Evolutionary conservation across 2,329 filamentous ascomycete species (phyloP).

Genomic region (Pseudocercospora fuligena): DNA sequence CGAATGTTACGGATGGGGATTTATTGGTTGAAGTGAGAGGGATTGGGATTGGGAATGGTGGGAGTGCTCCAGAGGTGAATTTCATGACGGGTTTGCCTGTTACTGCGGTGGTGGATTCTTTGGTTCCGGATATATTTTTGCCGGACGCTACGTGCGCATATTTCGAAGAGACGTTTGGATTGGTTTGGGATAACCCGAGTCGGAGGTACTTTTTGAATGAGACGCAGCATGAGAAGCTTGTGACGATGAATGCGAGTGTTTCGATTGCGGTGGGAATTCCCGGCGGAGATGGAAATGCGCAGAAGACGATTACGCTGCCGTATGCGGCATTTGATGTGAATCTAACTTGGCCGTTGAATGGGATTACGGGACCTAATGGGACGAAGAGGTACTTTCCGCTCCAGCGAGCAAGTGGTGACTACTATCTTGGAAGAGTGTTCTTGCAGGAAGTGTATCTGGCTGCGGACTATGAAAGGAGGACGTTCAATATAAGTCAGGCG

Average conservation of each 20-base stretch:
- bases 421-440: conserved; percentile 14
- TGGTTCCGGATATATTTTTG: conserved; percentile 11
- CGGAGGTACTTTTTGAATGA: conserved; percentile 13
- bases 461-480: conserved; percentile 9
- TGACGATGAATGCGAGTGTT: not conserved
- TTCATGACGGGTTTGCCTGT: conserved; percentile 10
- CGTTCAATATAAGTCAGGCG: conserved; percentile 3
- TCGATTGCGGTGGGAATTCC: conserved; percentile 1
- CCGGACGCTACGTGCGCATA: conserved; percentile 6
- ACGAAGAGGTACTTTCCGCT: conserved; percentile 13
- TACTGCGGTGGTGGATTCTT: conserved; percentile 13
- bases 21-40: not conserved
- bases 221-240: conserved; percentile 7
- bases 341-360: conserved; percentile 3
- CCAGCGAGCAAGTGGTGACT: not conserved
- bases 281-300: not conserved
- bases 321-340: conserved; percentile 13
- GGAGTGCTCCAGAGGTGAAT: not conserved
- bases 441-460: conserved; percentile 14
- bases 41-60: not conserved
- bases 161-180: conserved; percentile 5
- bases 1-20: conserved; percentile 1
- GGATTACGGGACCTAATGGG: not conserved
- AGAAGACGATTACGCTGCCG: conserved; percentile 12
- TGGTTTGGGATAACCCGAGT: conserved; percentile 6